These are phyloP conservation scores for Aspergillus taichungensis DNA, from an alignment of 495 filamentous ascomycete species.

Conservation along the genomic window DNA sequence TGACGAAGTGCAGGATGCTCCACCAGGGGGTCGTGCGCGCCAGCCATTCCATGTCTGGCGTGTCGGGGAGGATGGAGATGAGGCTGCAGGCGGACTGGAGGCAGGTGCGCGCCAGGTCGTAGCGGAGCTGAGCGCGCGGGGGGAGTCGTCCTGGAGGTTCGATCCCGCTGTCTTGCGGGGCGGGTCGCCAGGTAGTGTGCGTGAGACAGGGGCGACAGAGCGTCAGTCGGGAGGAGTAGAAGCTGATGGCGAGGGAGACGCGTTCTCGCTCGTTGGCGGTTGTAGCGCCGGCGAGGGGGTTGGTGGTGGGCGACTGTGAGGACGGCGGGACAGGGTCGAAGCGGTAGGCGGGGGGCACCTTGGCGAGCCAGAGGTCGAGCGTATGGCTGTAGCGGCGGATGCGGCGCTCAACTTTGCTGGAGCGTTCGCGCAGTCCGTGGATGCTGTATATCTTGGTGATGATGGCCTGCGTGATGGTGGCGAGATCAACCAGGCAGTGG, in stretches of 20 bases:
- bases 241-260: constrained; percentile 41
- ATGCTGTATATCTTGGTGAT: constrained; percentile 50
- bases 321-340: constrained; percentile 23
- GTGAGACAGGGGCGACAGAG: constrained; percentile 52
- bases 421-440: constrained; percentile 36
- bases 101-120: constrained; percentile 43
- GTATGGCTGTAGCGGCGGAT: constrained; percentile 36
- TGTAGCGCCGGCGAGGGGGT: constrained; percentile 3
- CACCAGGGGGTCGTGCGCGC: constrained; percentile 50
- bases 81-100: constrained; percentile 46
- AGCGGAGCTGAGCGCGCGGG: constrained; percentile 35
- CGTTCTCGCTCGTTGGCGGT: constrained; percentile 14
- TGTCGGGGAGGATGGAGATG: constrained; percentile 41
- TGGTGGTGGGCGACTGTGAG: constrained; percentile 1
- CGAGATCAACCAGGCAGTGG: constrained; percentile 34
- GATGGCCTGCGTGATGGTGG: constrained; percentile 42
- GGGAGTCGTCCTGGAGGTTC: neutral
- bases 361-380: constrained; percentile 43
- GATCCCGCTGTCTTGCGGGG: constrained; percentile 22
- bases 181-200: constrained; percentile 11
- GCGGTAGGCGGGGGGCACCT: constrained; percentile 37
- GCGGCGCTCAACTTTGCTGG: constrained; percentile 42
- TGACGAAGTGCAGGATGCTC: constrained; percentile 51
- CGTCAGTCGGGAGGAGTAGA: constrained; percentile 46
- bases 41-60: constrained; percentile 29